Evolutionary conservation across 139 green algal genomes (phyloP).

Genomic region (Closterium sp.): DNA sequence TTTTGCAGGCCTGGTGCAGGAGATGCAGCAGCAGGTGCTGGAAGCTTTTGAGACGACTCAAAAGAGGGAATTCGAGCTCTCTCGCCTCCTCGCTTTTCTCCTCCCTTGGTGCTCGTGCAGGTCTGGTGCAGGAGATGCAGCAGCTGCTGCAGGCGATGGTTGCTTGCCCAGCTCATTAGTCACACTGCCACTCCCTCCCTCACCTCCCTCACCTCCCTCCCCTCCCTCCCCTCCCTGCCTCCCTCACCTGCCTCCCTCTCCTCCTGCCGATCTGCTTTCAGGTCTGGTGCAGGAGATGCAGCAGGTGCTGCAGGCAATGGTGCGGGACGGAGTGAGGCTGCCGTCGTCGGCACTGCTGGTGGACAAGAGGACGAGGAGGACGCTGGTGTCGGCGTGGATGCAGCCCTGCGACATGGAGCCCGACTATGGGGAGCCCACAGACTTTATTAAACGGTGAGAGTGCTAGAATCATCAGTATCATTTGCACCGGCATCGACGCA

Average conservation of each 20-base stretch:
- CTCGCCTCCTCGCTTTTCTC: no score
- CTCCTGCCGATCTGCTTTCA: background rate
- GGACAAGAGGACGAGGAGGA: background rate
- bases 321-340: background rate
- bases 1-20: no score
- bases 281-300: background rate
- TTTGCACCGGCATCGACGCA: background rate
- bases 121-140: no score
- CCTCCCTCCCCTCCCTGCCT: background rate
- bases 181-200: no score
- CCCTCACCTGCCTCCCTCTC: no score
- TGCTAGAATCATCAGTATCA: background rate
- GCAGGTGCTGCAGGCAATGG: background rate
- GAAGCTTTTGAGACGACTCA: no score
- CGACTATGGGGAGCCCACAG: background rate
- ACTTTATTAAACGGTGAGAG: background rate
- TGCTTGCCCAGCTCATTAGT: no score
- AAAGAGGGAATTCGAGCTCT: no score
- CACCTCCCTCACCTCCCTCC: no score
- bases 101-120: no score
- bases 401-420: conserved; percentile 1
- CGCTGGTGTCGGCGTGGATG: conserved; percentile 1
- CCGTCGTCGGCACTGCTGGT: background rate
- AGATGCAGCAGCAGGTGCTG: no score
- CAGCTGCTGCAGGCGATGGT: no score